Evolutionary conservation across 2,329 filamentous ascomycete genomes (phyloP).

Genomic region (Calonectria multiphialidica): DNA sequence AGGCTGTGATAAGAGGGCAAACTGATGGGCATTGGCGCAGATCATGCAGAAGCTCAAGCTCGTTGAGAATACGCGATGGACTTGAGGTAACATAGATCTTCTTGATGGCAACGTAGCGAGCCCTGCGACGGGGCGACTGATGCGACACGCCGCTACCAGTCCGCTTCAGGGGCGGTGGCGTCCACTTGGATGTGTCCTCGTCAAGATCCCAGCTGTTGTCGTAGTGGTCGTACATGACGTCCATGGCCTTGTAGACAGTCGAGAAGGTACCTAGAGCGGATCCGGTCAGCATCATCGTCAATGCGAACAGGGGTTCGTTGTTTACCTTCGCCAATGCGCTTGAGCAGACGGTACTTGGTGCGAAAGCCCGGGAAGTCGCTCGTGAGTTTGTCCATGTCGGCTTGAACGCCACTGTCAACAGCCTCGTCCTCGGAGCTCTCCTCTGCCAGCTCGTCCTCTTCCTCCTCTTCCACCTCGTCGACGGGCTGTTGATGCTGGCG

Average conservation of each 20-base stretch:
- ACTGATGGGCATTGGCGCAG: slow-evolving; percentile 86
- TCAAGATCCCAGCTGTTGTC: slow-evolving; percentile 89
- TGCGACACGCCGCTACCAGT: slow-evolving; percentile 50
- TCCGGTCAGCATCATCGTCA: slow-evolving; percentile 16
- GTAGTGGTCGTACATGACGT: slow-evolving; percentile 85
- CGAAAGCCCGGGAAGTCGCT: slow-evolving; percentile 86
- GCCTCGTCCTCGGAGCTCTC: slow-evolving; percentile 70
- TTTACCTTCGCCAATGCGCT: slow-evolving; percentile 94
- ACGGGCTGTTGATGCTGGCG: slow-evolving; percentile 30
- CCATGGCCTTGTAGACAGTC: slow-evolving; percentile 98
- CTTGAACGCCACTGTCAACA: slow-evolving; percentile 76
- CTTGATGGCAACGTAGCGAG: slow-evolving; percentile 94
- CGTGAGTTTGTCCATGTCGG: slow-evolving; percentile 90
- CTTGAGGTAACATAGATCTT: slow-evolving; percentile 99
- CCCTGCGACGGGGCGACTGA: slow-evolving; percentile 44
- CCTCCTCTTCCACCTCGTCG: slow-evolving; percentile 44
- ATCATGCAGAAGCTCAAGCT: slow-evolving; percentile 92
- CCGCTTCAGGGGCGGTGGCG: slow-evolving; percentile 74
- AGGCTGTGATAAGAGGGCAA: slow-evolving; percentile 97
- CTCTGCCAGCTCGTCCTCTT: slow-evolving; percentile 54
- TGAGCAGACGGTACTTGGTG: slow-evolving; percentile 88
- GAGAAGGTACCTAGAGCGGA: slow-evolving; percentile 88
- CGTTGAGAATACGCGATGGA: slow-evolving; percentile 92
- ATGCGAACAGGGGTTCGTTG: background rate
- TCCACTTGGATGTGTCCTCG: slow-evolving; percentile 75